A percentile compares a stretch with the other conserved stretches of the same genome.
Evolutionary conservation across 2,329 filamentous ascomycete genomes (phyloP).

Genomic region (Fusarium sp.): DNA sequence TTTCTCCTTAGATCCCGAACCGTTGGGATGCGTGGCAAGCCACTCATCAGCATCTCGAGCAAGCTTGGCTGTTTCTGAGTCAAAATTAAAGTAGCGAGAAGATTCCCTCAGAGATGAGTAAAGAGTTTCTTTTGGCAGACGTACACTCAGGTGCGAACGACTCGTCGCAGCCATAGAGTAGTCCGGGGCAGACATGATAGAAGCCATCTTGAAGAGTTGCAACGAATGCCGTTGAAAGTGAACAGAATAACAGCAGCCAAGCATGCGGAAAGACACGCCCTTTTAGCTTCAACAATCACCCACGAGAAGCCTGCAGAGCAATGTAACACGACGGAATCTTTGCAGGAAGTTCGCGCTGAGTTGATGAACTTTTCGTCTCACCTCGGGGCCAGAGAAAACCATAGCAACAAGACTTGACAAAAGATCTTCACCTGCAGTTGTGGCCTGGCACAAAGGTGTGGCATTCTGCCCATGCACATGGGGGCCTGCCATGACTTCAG

Average conservation of each 20-base stretch:
- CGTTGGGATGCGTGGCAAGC: conserved; percentile 32
- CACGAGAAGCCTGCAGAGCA: neutral
- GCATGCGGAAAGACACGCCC: neutral
- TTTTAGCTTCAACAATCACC: conserved; percentile 21
- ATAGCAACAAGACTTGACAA: conserved; percentile 6
- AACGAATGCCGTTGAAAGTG: neutral
- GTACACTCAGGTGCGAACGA: conserved; percentile 38
- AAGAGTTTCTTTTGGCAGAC: conserved; percentile 38
- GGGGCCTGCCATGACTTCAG: conserved; percentile 22
- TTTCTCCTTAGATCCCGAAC: conserved; percentile 4
- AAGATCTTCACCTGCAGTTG: conserved; percentile 20
- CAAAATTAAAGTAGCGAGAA: conserved; percentile 38
- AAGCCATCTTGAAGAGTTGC: conserved; percentile 34
- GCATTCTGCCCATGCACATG: neutral
- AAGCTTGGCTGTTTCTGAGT: conserved; percentile 32
- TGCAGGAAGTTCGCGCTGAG: conserved; percentile 17
- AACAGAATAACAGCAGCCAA: neutral
- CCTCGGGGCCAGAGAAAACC: conserved; percentile 8
- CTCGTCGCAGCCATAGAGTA: conserved; percentile 39
- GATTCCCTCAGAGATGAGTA: conserved; percentile 36
- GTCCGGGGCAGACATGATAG: conserved; percentile 41
- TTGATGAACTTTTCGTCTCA: conserved; percentile 17
- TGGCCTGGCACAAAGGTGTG: conserved; percentile 20
- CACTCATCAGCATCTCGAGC: conserved; percentile 36
- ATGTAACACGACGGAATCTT: conserved; percentile 14